Base-by-base conservation (phyloP, 129 eudicot genomes). In the Ambrosia trifida region DNA sequence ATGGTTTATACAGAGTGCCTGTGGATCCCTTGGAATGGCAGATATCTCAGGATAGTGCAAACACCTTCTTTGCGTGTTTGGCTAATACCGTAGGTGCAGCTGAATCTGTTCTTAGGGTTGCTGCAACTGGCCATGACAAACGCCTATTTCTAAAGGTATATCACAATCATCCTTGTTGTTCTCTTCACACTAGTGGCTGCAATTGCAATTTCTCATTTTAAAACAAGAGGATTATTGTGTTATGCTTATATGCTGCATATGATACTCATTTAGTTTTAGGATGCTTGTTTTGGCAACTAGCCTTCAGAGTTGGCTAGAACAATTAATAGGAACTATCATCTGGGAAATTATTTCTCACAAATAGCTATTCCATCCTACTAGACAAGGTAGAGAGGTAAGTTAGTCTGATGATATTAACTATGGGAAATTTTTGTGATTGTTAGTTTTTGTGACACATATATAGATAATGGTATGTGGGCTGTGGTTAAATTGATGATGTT, bases 41-140 rank as follows among this genome's bases (percentile, higher is more conserved):
- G 86, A 86, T 95, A 58, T 95, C 99, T 13, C 99, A 90, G 85
- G 97, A 95, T 76, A 77, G 94, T 10, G 99, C 99, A 1, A 87
- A 81, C 46, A 49, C 80, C 54, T 71, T 87, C 40, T 85, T 90
- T 78, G 99, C 99, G 5, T 88, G 94, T 80, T 80, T 95, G 77
- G 99, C 97, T 33, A 95, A 95, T 74, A 95, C 97, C 13, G 84
- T 95, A 62, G 99, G 99, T 75, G 99, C 99, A 11, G 85, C 99
- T 49, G 99, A 95, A 86, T 95, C 99, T 58, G 99, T 95, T 72
- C 88, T 95, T 28, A 78, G 99, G 53, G 91, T 95, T 63, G 97
- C 99, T 68, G 99, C 99, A 41, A 88, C 97, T 7, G 99, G 97
- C 57, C 99, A 95, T 43, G 99, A 95, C 75, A 95, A 95, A 62